phyloP scores from a whole-genome alignment of 2,329 filamentous ascomycete species.

The Exserohilum turcica region DNA sequence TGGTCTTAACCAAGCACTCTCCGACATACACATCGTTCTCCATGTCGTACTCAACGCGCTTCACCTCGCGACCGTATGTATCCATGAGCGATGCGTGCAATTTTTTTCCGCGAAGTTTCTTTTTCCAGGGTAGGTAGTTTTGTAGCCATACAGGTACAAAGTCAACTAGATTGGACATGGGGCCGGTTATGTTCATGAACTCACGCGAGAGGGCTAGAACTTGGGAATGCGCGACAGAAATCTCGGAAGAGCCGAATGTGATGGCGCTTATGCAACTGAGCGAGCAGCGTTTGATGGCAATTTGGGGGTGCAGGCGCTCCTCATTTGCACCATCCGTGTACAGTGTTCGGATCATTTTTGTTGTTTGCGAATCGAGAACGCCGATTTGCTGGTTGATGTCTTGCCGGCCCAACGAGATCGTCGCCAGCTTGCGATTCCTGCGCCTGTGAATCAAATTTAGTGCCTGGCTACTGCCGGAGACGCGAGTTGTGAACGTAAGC shows the following conservation, averaged over 20 bases:
- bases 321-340: constrained; percentile 15
- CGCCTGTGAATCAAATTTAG: constrained; percentile 6
- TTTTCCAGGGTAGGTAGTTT: not conserved
- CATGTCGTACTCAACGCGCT: constrained; percentile 4
- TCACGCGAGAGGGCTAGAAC: not conserved
- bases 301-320: not conserved
- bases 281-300: not conserved
- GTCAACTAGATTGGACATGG: not conserved
- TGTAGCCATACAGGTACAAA: not conserved
- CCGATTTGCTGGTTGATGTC: constrained; percentile 17
- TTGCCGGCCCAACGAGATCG: constrained; percentile 19
- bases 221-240: not conserved
- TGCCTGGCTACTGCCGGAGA: not conserved
- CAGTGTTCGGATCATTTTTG: constrained; percentile 20
- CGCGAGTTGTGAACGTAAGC: not conserved
- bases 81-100: not conserved
- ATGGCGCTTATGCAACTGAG: not conserved
- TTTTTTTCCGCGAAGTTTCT: not conserved
- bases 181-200: constrained; percentile 1
- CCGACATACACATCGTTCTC: constrained; percentile 7
- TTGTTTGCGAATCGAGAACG: constrained; percentile 23
- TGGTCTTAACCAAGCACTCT: constrained; percentile 22
- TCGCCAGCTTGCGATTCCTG: constrained; percentile 22
- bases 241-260: not conserved
- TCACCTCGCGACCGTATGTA: not conserved